A percentile compares a stretch with the other conserved stretches of the same genome.
These are phyloP conservation scores for Ceratobasidium papillatum DNA, from an alignment of 1,284 basidiomycete genomes.

Conservation along the genomic window DNA sequence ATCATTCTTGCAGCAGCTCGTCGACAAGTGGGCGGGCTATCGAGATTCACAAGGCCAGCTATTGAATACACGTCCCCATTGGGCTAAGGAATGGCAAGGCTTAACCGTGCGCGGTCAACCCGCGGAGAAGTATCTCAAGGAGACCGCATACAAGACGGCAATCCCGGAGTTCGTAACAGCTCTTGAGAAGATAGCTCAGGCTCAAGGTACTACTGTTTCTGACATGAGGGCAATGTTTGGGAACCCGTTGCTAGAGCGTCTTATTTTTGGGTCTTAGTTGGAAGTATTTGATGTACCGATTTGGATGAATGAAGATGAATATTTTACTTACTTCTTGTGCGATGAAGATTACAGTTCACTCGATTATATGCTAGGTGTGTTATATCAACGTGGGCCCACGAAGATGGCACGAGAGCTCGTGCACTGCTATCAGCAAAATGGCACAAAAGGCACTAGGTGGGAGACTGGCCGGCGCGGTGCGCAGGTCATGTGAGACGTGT, in stretches of 20 bases:
- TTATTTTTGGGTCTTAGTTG: slow-evolving; percentile 25
- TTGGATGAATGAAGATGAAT: not conserved
- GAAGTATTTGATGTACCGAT: not conserved
- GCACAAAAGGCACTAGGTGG: too few species aligned
- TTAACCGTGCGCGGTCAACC: slow-evolving; percentile 40
- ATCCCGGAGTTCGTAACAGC: slow-evolving; percentile 39
- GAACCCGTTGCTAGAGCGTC: slow-evolving; percentile 34
- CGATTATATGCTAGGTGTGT: too few species aligned
- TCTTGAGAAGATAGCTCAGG: slow-evolving; percentile 19
- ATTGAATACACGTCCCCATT: slow-evolving; percentile 43
- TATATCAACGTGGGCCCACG: too few species aligned
- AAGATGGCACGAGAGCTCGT: too few species aligned
- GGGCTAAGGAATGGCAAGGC: slow-evolving; percentile 44
- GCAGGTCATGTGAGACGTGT: too few species aligned
- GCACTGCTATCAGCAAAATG: too few species aligned
- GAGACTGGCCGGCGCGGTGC: too few species aligned
- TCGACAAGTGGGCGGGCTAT: slow-evolving; percentile 42
- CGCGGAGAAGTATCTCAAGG: slow-evolving; percentile 39
- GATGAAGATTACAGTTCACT: too few species aligned
- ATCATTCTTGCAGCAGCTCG: slow-evolving; percentile 39
- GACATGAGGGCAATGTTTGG: slow-evolving; percentile 40
- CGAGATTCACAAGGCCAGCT: slow-evolving; percentile 24
- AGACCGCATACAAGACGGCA: slow-evolving; percentile 42
- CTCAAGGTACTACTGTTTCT: slow-evolving; percentile 30
- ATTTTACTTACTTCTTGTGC: too few species aligned